phyloP scores from a whole-genome alignment of 306 rosid genomes.

The Fragaria nilgerrensis region DNA sequence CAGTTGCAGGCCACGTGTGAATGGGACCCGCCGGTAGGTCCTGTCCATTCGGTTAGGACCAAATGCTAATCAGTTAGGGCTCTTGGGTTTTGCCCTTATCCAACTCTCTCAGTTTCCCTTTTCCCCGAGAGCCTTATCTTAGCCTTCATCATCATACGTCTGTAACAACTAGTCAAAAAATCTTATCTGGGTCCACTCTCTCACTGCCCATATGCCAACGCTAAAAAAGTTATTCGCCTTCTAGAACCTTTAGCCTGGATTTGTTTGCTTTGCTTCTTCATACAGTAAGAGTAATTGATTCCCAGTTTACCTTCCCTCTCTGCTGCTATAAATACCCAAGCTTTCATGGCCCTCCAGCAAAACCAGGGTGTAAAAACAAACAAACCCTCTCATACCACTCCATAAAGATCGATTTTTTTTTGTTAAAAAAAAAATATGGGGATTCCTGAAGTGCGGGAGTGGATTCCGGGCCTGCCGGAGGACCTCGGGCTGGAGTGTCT shows the following conservation, averaged over 20 bases:
- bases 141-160: not conserved
- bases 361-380: too few species aligned
- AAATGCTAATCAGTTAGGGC: not conserved
- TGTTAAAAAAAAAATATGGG: not conserved
- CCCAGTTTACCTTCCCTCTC: not conserved
- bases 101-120: not conserved
- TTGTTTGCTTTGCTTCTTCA: not conserved
- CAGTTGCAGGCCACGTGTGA: not conserved
- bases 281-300: not conserved
- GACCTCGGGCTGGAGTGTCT: slow-evolving; percentile 53
- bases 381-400: not conserved
- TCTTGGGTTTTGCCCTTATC: not conserved
- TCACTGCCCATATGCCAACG: not conserved
- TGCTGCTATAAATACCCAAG: not conserved
- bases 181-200: not conserved
- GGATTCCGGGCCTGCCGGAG: slow-evolving; percentile 47
- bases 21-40: not conserved
- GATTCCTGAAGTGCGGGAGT: slow-evolving; percentile 10
- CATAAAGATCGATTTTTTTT: not conserved
- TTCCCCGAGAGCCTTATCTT: not conserved
- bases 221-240: not conserved
- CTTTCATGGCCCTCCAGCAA: too few species aligned
- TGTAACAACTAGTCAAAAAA: not conserved
- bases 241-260: not conserved
- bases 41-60: not conserved